phyloP scores from a whole-genome alignment of 2,329 filamentous ascomycete genomes.

The Pseudocercospora pini-densiflorae region DNA sequence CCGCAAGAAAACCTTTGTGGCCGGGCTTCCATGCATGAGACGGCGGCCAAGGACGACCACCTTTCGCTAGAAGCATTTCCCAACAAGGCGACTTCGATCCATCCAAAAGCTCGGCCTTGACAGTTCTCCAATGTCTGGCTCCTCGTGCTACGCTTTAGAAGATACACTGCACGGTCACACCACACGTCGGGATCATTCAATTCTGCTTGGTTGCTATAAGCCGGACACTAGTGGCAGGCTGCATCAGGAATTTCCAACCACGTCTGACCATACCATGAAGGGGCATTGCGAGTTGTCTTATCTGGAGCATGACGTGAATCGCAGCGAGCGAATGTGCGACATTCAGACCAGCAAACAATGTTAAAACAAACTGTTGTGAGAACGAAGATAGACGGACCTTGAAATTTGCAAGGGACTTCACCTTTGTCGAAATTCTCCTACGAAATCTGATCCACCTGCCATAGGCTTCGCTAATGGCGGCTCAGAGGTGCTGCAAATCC shows the following conservation, averaged over 20 bases:
- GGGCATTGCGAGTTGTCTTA: not conserved
- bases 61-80: not conserved
- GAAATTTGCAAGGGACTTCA: too few species aligned
- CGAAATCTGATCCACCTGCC: too few species aligned
- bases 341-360: too few species aligned
- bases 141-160: not conserved
- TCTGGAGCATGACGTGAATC: not conserved
- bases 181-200: not conserved
- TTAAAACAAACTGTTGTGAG: too few species aligned
- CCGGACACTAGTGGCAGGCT: slow-evolving; percentile 1
- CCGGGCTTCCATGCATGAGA: not conserved
- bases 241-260: not conserved
- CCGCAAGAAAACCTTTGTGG: too few species aligned
- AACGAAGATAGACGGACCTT: too few species aligned
- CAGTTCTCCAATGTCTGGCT: not conserved
- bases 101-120: not conserved
- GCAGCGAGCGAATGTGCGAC: not conserved
- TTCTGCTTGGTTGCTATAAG: not conserved
- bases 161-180: not conserved
- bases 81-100: not conserved
- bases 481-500: too few species aligned
- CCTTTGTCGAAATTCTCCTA: too few species aligned
- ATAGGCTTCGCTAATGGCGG: too few species aligned
- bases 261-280: not conserved
- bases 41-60: not conserved